Conservation (phyloP, 306 rosid species). For the Oxytropis ochrocephala region DNA sequence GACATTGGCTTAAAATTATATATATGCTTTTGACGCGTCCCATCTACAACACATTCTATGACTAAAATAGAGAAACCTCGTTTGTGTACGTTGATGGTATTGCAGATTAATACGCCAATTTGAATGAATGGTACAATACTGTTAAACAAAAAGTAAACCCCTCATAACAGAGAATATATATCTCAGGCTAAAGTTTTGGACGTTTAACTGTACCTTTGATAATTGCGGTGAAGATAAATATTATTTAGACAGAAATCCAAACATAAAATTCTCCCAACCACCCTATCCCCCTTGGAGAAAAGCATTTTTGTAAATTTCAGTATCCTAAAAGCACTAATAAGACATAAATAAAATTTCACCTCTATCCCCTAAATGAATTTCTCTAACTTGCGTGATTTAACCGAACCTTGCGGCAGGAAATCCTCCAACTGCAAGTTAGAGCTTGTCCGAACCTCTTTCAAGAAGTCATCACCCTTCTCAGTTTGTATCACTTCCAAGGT, state of each 20-base stretch:
- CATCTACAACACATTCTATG: neutral
- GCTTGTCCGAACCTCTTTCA: constrained; percentile 33
- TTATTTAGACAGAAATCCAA: constrained; percentile 38
- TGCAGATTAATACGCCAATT: constrained; percentile 7
- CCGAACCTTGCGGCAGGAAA: constrained; percentile 50
- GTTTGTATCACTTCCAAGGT: constrained; percentile 49
- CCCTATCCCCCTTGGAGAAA: constrained; percentile 10
- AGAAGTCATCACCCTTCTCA: constrained; percentile 54
- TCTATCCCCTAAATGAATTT: constrained; percentile 55
- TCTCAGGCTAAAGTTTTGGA: constrained; percentile 28
- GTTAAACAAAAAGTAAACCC: neutral
- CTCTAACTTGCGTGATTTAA: constrained; percentile 52
- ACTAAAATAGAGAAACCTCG: neutral
- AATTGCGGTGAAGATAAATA: constrained; percentile 33
- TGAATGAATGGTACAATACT: neutral
- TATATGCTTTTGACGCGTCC: neutral
- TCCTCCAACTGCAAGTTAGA: constrained; percentile 56
- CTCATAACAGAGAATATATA: neutral
- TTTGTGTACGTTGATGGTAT: neutral
- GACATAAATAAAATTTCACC: constrained; percentile 18
- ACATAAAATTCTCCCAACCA: constrained; percentile 41
- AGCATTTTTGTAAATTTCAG: constrained; percentile 45
- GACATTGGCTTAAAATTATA: too few relatives aligned
- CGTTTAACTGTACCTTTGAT: constrained; percentile 46
- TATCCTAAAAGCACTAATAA: constrained; percentile 38